These are phyloP conservation scores for Amanita rubescens DNA, from an alignment of 768 basidiomycete species.

Conservation along the genomic window DNA sequence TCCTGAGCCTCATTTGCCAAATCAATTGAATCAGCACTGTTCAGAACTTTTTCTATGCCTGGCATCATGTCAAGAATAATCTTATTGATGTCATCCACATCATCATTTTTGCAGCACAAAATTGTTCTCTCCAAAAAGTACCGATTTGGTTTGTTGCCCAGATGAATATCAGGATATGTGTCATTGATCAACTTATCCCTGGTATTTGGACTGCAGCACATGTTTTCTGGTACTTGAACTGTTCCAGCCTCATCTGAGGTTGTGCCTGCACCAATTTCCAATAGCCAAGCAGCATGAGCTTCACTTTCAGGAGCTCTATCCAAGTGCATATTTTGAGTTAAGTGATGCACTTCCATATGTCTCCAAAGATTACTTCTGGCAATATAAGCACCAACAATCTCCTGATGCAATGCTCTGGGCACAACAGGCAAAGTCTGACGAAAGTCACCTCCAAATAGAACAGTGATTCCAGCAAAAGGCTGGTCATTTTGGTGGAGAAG, in stretches of 20 bases:
- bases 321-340: conserved; percentile 36
- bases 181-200: conserved; percentile 20
- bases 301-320: conserved; percentile 17
- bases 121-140: conserved; percentile 29
- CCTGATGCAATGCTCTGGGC: conserved; percentile 24
- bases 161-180: conserved; percentile 15
- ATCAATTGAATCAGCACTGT: conserved; percentile 24
- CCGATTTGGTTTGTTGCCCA: conserved; percentile 7
- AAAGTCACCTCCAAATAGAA: conserved; percentile 45
- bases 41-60: conserved; percentile 10
- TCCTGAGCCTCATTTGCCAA: conserved; percentile 13
- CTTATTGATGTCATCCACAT: conserved; percentile 25
- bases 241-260: conserved; percentile 1
- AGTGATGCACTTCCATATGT: conserved; percentile 22
- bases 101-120: conserved; percentile 24
- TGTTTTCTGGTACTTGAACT: neutral
- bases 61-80: conserved; percentile 9
- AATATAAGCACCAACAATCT: conserved; percentile 32
- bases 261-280: conserved; percentile 23
- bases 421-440: conserved; percentile 41
- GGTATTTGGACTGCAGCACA: conserved; percentile 14
- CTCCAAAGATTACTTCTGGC: conserved; percentile 32
- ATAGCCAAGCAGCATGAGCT: conserved; percentile 28
- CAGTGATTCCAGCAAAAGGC: conserved; percentile 37
- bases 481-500: conserved; percentile 13